Evolutionary conservation across 768 basidiomycete genomes (phyloP).

Genomic region (Tricholoma matsutake): DNA sequence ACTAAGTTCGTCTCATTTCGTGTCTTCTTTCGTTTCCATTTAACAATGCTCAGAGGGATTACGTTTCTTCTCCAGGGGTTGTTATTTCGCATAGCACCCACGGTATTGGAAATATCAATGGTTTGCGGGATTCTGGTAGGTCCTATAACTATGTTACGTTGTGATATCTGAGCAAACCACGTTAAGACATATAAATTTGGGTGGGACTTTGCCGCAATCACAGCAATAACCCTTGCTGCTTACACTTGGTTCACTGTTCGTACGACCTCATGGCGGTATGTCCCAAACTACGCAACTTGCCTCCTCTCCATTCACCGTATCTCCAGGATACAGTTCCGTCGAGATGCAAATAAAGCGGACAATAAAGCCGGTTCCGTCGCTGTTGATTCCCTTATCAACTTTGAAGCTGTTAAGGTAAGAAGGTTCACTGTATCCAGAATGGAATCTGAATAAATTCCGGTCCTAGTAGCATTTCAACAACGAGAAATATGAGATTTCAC

Average conservation of each 20-base stretch:
- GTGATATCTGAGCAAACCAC: neutral
- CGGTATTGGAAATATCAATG: constrained; percentile 92
- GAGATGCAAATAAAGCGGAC: constrained; percentile 93
- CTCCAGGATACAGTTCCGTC: constrained; percentile 83
- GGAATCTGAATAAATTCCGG: constrained; percentile 1
- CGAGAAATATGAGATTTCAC: constrained; percentile 84
- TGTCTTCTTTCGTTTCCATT: neutral
- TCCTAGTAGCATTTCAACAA: constrained; percentile 89
- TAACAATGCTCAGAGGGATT: constrained; percentile 65
- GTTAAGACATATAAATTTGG: constrained; percentile 93
- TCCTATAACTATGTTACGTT: neutral
- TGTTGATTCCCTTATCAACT: constrained; percentile 96
- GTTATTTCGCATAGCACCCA: constrained; percentile 92
- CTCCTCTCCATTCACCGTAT: neutral
- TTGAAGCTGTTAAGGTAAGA: constrained; percentile 93
- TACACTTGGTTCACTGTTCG: constrained; percentile 98
- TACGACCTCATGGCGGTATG: constrained; percentile 92
- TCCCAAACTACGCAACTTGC: neutral
- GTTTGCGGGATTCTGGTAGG: constrained; percentile 95
- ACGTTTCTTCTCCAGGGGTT: constrained; percentile 92
- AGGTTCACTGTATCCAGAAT: neutral
- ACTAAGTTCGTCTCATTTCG: constrained; percentile 67
- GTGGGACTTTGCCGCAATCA: constrained; percentile 94
- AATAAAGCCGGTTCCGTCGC: constrained; percentile 93
- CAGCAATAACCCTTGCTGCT: constrained; percentile 74